phyloP scores from a whole-genome alignment of 441 rosid species.

The Arabidopsis hybrid region DNA sequence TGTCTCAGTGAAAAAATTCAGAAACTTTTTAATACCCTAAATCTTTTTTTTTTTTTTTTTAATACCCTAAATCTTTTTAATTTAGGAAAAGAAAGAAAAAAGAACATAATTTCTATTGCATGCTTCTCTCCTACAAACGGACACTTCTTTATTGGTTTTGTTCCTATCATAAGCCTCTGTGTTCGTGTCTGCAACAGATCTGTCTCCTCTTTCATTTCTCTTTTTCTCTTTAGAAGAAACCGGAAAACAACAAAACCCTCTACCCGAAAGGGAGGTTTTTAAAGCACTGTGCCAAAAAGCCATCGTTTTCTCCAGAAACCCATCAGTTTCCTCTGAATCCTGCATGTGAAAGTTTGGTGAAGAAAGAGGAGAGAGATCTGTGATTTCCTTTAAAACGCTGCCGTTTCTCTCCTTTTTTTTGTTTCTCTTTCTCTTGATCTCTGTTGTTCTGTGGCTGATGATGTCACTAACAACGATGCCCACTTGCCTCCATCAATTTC shows the following conservation, averaged over 20 bases:
- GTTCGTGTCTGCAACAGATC: constrained; percentile 55
- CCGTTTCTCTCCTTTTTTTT: constrained; percentile 43
- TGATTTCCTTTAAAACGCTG: constrained; percentile 49
- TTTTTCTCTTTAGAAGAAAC: neutral
- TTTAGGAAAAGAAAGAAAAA: neutral
- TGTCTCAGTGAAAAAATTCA: constrained; percentile 31
- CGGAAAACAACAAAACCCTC: constrained; percentile 28
- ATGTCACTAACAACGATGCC: constrained; percentile 40
- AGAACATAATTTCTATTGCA: constrained; percentile 39
- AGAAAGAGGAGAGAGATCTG: constrained; percentile 53
- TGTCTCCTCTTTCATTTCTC: constrained; percentile 25
- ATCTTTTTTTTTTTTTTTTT: too few relatives aligned
- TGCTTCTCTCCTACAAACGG: constrained; percentile 56
- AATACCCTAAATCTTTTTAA: too few relatives aligned
- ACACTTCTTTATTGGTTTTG: constrained; percentile 56
- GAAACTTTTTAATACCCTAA: neutral
- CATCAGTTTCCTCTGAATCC: constrained; percentile 50
- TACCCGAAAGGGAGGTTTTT: constrained; percentile 11
- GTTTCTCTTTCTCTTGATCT: constrained; percentile 35
- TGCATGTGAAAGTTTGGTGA: constrained; percentile 82
- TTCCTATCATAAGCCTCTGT: constrained; percentile 43
- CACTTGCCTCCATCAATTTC: constrained; percentile 36
- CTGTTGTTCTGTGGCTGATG: constrained; percentile 60
- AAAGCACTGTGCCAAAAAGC: constrained; percentile 35
- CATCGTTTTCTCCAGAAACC: constrained; percentile 54